phyloP scores from a whole-genome alignment of 768 basidiomycete genomes.

The Amanita thiersii region DNA sequence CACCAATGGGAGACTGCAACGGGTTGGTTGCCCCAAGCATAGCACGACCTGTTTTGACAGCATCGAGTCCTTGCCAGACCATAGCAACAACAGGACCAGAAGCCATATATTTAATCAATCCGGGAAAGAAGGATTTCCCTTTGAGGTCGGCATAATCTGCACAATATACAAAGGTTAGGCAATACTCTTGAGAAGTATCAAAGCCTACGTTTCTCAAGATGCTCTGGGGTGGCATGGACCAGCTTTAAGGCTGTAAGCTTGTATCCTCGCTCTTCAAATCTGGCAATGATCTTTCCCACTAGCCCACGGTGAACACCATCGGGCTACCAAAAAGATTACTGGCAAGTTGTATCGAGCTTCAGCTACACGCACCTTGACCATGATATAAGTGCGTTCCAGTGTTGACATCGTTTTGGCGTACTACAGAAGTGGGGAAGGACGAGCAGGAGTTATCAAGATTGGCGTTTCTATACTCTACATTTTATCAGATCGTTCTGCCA shows the following conservation, averaged over 20 bases:
- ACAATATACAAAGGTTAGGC: slow-evolving; percentile 12
- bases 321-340: slow-evolving; percentile 46
- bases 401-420: slow-evolving; percentile 47
- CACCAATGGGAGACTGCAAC: slow-evolving; percentile 78
- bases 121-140: slow-evolving; percentile 93
- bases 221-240: slow-evolving; percentile 66
- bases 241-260: slow-evolving; percentile 96
- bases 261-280: slow-evolving; percentile 98
- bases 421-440: slow-evolving; percentile 21
- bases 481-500: no score
- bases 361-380: slow-evolving; percentile 76
- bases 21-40: slow-evolving; percentile 99
- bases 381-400: slow-evolving; percentile 94
- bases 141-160: slow-evolving; percentile 94
- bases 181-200: slow-evolving; percentile 11
- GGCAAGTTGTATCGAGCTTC: not conserved
- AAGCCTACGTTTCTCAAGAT: slow-evolving; percentile 81
- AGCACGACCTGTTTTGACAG: slow-evolving; percentile 89
- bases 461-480: no score
- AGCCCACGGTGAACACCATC: slow-evolving; percentile 98
- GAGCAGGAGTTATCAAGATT: slow-evolving; percentile 16
- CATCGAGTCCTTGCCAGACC: slow-evolving; percentile 93
- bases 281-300: slow-evolving; percentile 89
- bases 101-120: slow-evolving; percentile 93
- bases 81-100: slow-evolving; percentile 93